Evolutionary conservation across 2,329 filamentous ascomycete species (phyloP).

Genomic region (Simplicillium aogashimaense): DNA sequence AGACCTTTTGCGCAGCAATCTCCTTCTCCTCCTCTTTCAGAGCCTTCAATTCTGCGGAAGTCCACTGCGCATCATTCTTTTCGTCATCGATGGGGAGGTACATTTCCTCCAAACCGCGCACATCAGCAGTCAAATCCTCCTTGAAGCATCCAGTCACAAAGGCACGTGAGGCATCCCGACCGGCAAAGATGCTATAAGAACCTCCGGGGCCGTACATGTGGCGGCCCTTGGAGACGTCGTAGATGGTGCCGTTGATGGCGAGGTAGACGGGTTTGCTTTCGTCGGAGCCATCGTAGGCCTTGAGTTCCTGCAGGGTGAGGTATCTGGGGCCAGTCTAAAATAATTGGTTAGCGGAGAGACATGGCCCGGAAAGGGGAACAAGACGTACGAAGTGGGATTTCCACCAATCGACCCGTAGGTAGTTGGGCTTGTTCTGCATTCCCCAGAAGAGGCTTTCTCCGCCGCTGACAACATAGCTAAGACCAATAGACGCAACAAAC

Average conservation of each 20-base stretch:
- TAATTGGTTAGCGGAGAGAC: background rate
- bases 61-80: constrained; percentile 49
- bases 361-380: background rate
- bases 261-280: constrained; percentile 73
- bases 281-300: constrained; percentile 68
- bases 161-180: constrained; percentile 74
- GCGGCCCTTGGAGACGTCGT: constrained; percentile 64
- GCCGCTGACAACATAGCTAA: constrained; percentile 68
- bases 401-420: constrained; percentile 48
- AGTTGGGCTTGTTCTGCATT: constrained; percentile 49
- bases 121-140: constrained; percentile 73
- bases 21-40: constrained; percentile 53
- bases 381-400: constrained; percentile 48
- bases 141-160: constrained; percentile 92
- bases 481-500: constrained; percentile 51
- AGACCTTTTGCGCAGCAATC: constrained; percentile 54
- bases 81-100: constrained; percentile 59
- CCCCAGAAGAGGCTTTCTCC: constrained; percentile 64
- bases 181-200: constrained; percentile 78
- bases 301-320: constrained; percentile 68
- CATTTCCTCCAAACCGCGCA: constrained; percentile 81
- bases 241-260: constrained; percentile 79
- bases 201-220: constrained; percentile 75
- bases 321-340: constrained; percentile 46
- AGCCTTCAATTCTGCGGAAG: constrained; percentile 39